These are phyloP conservation scores for Quercus berberidifolia DNA, from an alignment of 306 rosid species.

Conservation along the genomic window DNA sequence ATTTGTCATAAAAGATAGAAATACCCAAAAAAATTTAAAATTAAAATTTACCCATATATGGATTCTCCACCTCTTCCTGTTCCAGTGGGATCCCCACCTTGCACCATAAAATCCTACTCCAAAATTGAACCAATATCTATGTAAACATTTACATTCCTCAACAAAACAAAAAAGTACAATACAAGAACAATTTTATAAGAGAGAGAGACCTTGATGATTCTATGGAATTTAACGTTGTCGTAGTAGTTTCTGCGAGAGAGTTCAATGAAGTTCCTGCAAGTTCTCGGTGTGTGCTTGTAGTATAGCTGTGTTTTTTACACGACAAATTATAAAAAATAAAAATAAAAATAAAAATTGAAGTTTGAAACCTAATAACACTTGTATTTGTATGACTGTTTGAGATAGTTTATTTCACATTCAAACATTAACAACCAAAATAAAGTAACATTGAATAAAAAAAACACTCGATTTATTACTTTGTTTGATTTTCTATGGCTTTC, in stretches of 20 bases:
- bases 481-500: neutral
- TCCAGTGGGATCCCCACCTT: constrained; percentile 99
- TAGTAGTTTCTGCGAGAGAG: constrained; percentile 92
- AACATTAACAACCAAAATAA: neutral
- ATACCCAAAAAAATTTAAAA: neutral
- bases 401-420: neutral
- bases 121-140: constrained; percentile 13
- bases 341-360: constrained; percentile 3
- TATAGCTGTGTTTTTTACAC: constrained; percentile 45
- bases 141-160: constrained; percentile 6
- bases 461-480: neutral
- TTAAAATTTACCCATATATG: constrained; percentile 73
- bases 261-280: constrained; percentile 93
- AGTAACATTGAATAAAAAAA: neutral
- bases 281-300: constrained; percentile 91
- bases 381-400: neutral
- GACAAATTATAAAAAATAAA: neutral
- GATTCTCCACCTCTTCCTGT: constrained; percentile 99
- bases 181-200: neutral
- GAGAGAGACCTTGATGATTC: constrained; percentile 79
- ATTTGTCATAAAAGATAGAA: neutral
- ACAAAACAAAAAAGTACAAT: neutral
- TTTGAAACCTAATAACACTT: neutral
- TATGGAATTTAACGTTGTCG: constrained; percentile 88
- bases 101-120: constrained; percentile 90